Percentiles rank a stretch among this genome's conserved stretches.
Conservation (phyloP, 192 early-diverging fungal genomes). For the Bifiguratus adelaidae region DNA sequence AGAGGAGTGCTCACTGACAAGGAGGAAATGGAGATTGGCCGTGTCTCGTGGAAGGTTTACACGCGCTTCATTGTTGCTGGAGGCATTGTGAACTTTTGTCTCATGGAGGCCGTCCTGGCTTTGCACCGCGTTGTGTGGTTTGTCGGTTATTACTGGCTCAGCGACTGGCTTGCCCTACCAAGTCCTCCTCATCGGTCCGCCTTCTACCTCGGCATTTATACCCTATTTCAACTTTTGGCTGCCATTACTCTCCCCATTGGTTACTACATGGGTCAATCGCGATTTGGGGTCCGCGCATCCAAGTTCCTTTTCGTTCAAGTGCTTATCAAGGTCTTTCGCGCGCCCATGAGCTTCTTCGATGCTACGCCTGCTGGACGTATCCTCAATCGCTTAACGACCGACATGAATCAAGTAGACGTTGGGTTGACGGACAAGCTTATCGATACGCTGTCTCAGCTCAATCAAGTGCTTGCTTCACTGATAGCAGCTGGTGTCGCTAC, state of each 20-base stretch:
- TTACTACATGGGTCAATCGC: background rate
- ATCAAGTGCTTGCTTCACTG: conserved; percentile 1
- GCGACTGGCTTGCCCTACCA: conserved; percentile 1
- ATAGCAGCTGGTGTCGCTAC: conserved; percentile 4
- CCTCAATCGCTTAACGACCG: conserved; percentile 50
- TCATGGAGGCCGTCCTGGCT: background rate
- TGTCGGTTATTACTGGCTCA: conserved; percentile 1
- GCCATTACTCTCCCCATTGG: background rate
- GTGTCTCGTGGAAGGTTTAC: conserved; percentile 4
- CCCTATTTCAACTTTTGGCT: background rate
- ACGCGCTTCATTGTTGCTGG: background rate
- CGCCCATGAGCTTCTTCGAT: conserved; percentile 60
- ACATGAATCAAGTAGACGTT: conserved; percentile 22
- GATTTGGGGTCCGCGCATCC: conserved; percentile 41
- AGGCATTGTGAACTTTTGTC: background rate
- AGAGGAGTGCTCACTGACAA: no score
- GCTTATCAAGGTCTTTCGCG: conserved; percentile 52
- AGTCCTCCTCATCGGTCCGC: background rate
- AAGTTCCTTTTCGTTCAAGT: conserved; percentile 45
- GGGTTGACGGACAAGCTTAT: conserved; percentile 33
- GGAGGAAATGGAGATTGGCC: background rate
- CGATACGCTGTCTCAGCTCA: conserved; percentile 27
- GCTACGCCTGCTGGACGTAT: conserved; percentile 58
- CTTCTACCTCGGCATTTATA: conserved; percentile 8
- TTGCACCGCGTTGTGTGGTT: conserved; percentile 3